A percentile compares a stretch with the other conserved stretches of the same genome.
phyloP scores from a whole-genome alignment of 495 filamentous ascomycete species.

The Melanomma pulvis-pyrius region DNA sequence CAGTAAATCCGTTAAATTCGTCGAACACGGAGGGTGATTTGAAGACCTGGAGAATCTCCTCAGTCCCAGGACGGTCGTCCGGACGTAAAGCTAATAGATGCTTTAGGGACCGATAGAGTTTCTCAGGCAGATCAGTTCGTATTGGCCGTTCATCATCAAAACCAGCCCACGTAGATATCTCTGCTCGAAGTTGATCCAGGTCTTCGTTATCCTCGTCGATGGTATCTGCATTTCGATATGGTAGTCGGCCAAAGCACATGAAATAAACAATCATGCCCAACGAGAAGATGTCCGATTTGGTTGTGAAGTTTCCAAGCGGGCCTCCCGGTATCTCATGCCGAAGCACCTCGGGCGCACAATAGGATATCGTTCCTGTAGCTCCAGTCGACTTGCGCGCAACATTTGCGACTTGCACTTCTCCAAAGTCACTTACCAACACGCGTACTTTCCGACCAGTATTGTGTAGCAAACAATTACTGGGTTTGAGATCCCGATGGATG shows the following conservation, averaged over 20 bases:
- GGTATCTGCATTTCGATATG: constrained; percentile 79
- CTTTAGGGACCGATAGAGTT: constrained; percentile 82
- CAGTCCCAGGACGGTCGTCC: constrained; percentile 75
- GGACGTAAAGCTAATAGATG: constrained; percentile 79
- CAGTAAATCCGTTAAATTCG: constrained; percentile 44
- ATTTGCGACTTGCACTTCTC: constrained; percentile 86
- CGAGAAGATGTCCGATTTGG: constrained; percentile 95
- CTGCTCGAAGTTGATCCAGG: constrained; percentile 80
- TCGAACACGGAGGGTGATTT: constrained; percentile 68
- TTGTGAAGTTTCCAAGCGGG: constrained; percentile 84
- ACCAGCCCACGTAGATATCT: constrained; percentile 85
- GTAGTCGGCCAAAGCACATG: constrained; percentile 88
- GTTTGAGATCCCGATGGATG: constrained; percentile 95
- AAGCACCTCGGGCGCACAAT: constrained; percentile 94
- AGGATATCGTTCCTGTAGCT: constrained; percentile 93
- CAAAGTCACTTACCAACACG: constrained; percentile 95
- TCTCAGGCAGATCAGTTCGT: constrained; percentile 80
- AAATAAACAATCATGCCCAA: constrained; percentile 98
- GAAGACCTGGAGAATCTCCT: constrained; percentile 82
- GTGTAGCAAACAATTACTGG: constrained; percentile 92
- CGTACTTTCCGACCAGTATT: constrained; percentile 66
- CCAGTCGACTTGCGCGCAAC: constrained; percentile 82
- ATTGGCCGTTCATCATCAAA: constrained; percentile 72
- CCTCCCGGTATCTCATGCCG: constrained; percentile 67
- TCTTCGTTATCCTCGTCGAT: constrained; percentile 93